Evolutionary conservation across 75 land plant genomes (phyloP).

Genomic region (Picea glauca): DNA sequence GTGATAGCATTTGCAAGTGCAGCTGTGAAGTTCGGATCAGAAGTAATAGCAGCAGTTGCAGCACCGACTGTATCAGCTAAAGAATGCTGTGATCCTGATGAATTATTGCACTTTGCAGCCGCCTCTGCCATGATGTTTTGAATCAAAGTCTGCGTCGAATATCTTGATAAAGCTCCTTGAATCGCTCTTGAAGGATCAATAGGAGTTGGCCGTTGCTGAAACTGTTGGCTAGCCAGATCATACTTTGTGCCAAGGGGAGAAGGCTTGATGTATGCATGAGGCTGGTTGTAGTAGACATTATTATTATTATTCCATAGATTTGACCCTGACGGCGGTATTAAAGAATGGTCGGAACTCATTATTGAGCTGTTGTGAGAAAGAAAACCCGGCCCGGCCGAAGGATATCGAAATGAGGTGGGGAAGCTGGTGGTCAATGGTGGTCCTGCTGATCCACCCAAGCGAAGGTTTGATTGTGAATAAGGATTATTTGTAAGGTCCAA

Average conservation of each 20-base stretch:
- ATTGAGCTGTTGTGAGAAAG: neutral
- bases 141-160: neutral
- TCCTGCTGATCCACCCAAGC: neutral
- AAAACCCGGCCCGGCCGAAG: neutral
- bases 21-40: conserved; percentile 75
- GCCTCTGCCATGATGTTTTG: neutral
- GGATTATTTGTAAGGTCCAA: neutral
- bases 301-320: neutral
- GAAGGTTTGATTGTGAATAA: neutral
- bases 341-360: neutral
- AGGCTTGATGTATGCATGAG: conserved; percentile 9
- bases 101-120: neutral
- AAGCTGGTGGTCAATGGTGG: conserved; percentile 13
- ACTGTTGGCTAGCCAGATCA: conserved; percentile 2
- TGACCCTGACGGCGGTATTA: conserved; percentile 4
- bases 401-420: conserved; percentile 9
- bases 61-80: conserved; percentile 31
- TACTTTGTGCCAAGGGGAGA: neutral
- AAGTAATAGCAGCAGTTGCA: conserved; percentile 50
- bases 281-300: conserved; percentile 6
- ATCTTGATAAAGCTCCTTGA: neutral
- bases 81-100: neutral
- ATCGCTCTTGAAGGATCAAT: neutral
- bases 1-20: conserved; percentile 70
- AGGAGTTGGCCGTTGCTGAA: conserved; percentile 1